Evolutionary conservation across 305 asterid genomes (phyloP).

Genomic region (Rubia tinctorum): DNA sequence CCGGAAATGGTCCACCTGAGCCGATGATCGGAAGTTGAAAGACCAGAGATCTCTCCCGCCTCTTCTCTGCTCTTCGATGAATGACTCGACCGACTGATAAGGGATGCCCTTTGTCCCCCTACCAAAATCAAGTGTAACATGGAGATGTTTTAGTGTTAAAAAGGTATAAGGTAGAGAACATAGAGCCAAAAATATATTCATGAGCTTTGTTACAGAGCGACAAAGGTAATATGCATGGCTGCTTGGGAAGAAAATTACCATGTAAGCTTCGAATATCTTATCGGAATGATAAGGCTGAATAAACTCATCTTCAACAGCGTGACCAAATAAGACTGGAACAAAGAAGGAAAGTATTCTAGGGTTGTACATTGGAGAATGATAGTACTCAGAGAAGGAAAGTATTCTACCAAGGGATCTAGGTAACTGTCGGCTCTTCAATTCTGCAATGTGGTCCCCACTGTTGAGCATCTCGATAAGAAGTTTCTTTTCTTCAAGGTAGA

Average conservation of each 20-base stretch:
- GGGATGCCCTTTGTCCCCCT: conserved; percentile 96
- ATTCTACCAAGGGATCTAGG: conserved; percentile 76
- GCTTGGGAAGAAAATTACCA: too few relatives aligned
- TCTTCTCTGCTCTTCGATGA: conserved; percentile 56
- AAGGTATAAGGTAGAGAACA: background rate
- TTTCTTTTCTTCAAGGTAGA: conserved; percentile 83
- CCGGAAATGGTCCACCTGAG: conserved; percentile 88
- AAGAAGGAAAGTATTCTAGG: too few relatives aligned
- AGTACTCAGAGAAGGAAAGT: conserved; percentile 70
- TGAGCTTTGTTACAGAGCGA: too few relatives aligned
- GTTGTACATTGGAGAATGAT: conserved; percentile 55
- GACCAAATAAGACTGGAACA: too few relatives aligned
- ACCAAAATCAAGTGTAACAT: conserved; percentile 19
- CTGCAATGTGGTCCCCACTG: conserved; percentile 43
- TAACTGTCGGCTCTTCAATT: conserved; percentile 31
- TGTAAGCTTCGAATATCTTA: too few relatives aligned
- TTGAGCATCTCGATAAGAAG: conserved; percentile 82
- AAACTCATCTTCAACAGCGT: too few relatives aligned
- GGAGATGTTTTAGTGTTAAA: background rate
- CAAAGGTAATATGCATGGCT: too few relatives aligned
- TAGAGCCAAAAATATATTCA: background rate
- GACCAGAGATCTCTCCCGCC: conserved; percentile 46
- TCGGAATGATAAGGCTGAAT: too few relatives aligned
- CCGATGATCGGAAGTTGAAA: conserved; percentile 65
- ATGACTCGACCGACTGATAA: conserved; percentile 50